Base-by-base conservation (phyloP, 2,329 filamentous ascomycete species). In the Aspergillus sp. region DNA sequence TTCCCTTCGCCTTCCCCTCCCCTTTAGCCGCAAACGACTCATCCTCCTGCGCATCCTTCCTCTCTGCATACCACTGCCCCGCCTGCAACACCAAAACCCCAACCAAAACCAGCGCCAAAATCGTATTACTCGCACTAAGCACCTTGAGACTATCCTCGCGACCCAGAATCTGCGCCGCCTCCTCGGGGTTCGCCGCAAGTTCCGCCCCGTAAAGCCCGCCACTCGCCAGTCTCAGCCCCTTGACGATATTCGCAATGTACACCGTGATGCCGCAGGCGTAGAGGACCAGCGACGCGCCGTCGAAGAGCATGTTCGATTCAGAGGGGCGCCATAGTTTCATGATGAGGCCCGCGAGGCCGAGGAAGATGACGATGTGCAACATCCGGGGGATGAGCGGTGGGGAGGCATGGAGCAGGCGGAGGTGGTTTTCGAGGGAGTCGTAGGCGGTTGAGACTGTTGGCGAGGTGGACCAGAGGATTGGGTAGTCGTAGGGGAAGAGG, bases 21-120 rank as follows among this genome's bases (percentile, higher is more conserved):
- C 60, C 59, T 61, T 65, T 54, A 45, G 61, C 58, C 50, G 45
- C 57, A 44, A 88, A 82, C 71, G 86, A 83, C 70, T 85, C 86
- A 56, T 84, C 82, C 75, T 97, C 93, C 73, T 93, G 89, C 69
- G 83, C 83, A 76, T 98, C 93, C 79, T 96, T 96, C 72, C 90
- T 84, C 83, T 98, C 93, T 24, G 95, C 95, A 79, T 99, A 99
- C 95, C 93, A 98, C 83, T 98, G 91, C 11, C 95, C 95, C 19
- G 91, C 91, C 84, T 99, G 95, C 70, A 99, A 78, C 34, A 97
- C 90, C 64, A 99, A 74, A 9, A 99, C 90, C 5, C 95, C 95
- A 3, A 98, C 88, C 53, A 99, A 78, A 30, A 99, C 91, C 45
- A 99, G 83, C 37, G 93, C 95, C 57, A 98, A 78, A 72, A 99